Base-by-base conservation (phyloP, 2,329 filamentous ascomycete genomes). In the Trichoderma sp. region DNA sequence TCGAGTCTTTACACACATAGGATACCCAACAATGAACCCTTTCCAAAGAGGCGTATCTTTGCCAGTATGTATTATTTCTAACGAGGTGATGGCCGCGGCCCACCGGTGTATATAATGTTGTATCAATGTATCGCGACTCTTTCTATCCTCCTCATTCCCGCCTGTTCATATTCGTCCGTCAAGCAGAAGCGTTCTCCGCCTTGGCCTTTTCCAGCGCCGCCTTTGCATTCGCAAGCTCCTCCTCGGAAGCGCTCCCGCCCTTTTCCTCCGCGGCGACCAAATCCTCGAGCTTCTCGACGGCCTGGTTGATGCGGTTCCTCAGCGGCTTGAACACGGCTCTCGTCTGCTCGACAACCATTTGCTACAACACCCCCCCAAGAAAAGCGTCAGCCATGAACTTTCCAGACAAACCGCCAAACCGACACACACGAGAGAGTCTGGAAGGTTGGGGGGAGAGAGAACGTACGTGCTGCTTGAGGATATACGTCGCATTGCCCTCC, bases 391-490 rank as follows among this genome's bases (percentile, higher is more conserved):
- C 26, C 41, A 41, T 56, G 26, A 7, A 39, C 3, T 19, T 39
- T n/a, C 7, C 17, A 43, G 4, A 1, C 17, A 19, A 26, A 34
- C 30, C 30, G 7, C 10, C 30, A 34, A 12, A 34, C 2, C 10
- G 30, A 34, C 3, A 34, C 28, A 48, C 4, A 43, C 19, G n/a
- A 26, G 0, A 19, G 43, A n/a, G 24, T 14, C 15, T 28, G 3
- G 4, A 14, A 14, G 34, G 34, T 3, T 3, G 34, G 5, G 14
- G 34, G 34, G 9, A 14, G 34, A 5, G 12, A 39, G 1, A 39
- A 72, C 83, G 47, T 76, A 96, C 95, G 85, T 97, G 91, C 77
- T 99, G 94, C 79, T 88, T 95, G 72, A 98, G 73, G 69, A 88
- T 83, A 73, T 86, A 97, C 70, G 90, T 88, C 57, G 85, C 87